Evolutionary conservation across 2,329 filamentous ascomycete species (phyloP), one percentile per base, ranked within the genome.

Genomic region (Trichoderma atrobrunneum): DNA sequence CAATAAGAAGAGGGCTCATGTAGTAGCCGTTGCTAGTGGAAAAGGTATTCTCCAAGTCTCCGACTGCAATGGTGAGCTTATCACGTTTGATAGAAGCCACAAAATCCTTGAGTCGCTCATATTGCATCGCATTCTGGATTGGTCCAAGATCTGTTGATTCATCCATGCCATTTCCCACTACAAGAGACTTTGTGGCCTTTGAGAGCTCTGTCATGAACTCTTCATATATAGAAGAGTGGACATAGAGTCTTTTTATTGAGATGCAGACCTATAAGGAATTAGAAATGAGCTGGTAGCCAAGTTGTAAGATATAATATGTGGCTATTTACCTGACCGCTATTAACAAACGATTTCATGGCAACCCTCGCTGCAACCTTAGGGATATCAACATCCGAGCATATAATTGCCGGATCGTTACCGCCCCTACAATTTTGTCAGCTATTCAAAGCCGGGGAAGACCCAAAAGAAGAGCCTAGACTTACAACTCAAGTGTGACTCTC

Each of bases 21-120:
- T 94, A 96, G 87, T 92, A 96, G 71, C 92, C 92, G 85, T 93
- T 90, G 76, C 85, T 81, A 73, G 92, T 92, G 82, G 76, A 14
- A 61, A 61, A 39, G 11, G 59, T 24, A 39, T 61, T n/a, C 18
- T 73, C 7, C 78, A 28, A 0, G 73, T 59, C 73, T 7, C 75
- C 90, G 8, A 80, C 81, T 18, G 75, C 76, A 8, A 79, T 68
- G 2, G 72, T 77, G 18, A 78, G 77, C 60, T 79, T 77, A 4
- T 75, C 73, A 54, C 77, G 78, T 34, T 78, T 78, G 21, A 79
- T 76, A 24, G 36, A 76, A 84, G 26, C 34, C 43, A 72, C 34
- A 34, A 32, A 28, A 24, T 36, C 11, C 32, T 68, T 26, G 32
- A 61, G 59, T 14, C 59, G 30, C 1, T 61, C 59, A 26, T 84